A percentile compares a stretch with the other conserved stretches of the same genome.
These are phyloP conservation scores for Clitopilus hobsonii DNA, from an alignment of 768 basidiomycete genomes.

Conservation along the genomic window DNA sequence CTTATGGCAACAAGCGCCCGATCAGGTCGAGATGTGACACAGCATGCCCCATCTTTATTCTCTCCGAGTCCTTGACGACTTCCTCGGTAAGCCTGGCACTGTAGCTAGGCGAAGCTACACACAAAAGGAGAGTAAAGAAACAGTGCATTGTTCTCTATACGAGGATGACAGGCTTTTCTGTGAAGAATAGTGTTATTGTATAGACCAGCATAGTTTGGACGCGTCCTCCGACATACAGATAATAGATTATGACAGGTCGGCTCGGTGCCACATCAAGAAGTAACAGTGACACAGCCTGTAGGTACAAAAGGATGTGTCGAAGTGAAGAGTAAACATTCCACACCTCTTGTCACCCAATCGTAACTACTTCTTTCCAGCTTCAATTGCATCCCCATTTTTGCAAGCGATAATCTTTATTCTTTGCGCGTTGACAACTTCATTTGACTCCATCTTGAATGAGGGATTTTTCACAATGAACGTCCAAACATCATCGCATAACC, in stretches of 20 bases:
- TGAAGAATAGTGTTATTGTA: not conserved
- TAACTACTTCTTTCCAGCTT: conserved; percentile 70
- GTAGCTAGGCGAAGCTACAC: not conserved
- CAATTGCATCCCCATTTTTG: conserved; percentile 89
- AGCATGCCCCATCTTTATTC: conserved; percentile 1
- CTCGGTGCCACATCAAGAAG: not conserved
- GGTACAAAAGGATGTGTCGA: not conserved
- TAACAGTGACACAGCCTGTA: conserved; percentile 4
- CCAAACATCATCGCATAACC: conserved; percentile 96
- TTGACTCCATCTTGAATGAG: conserved; percentile 92
- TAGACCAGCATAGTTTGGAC: not conserved
- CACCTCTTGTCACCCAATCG: not conserved
- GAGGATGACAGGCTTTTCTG: no score
- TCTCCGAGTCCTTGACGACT: not conserved
- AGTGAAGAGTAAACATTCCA: not conserved
- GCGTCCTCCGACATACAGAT: not conserved
- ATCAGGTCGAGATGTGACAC: not conserved
- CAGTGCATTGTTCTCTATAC: not conserved
- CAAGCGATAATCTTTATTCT: conserved; percentile 98
- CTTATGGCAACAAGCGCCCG: conserved; percentile 6
- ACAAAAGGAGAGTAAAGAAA: not conserved
- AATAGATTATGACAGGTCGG: not conserved
- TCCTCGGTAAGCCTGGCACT: not conserved
- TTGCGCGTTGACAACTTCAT: conserved; percentile 65
- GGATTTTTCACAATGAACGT: conserved; percentile 96